Conservation (phyloP, 2,329 filamentous ascomycete species). For the Cytospora mali region DNA sequence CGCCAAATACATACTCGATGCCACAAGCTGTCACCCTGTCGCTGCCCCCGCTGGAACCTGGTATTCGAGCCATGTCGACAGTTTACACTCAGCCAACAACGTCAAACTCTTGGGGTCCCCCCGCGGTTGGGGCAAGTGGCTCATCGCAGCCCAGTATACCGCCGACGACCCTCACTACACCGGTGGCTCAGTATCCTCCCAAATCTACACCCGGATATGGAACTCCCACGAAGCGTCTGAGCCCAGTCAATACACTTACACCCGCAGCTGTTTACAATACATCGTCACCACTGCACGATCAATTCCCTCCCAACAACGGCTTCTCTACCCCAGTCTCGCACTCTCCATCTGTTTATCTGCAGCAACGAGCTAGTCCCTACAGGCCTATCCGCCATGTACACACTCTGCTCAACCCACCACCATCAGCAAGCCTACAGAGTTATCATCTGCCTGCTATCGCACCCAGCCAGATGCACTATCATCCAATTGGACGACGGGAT, state of each 20-base stretch:
- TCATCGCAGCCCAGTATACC: slow-evolving; percentile 35
- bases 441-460: slow-evolving; percentile 60
- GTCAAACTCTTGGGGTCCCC: slow-evolving; percentile 41
- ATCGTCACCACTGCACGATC: slow-evolving; percentile 71
- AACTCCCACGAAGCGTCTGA: slow-evolving; percentile 57
- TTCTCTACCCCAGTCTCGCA: slow-evolving; percentile 69
- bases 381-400: slow-evolving; percentile 87
- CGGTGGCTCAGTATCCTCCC: slow-evolving; percentile 32
- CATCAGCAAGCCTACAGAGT: slow-evolving; percentile 75
- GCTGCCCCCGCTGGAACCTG: slow-evolving; percentile 62
- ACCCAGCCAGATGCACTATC: slow-evolving; percentile 81
- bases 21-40: slow-evolving; percentile 47
- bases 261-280: slow-evolving; percentile 52
- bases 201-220: slow-evolving; percentile 42
- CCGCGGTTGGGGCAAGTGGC: slow-evolving; percentile 37
- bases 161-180: slow-evolving; percentile 38
- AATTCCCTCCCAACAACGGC: slow-evolving; percentile 55
- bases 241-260: slow-evolving; percentile 48
- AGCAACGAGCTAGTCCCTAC: slow-evolving; percentile 89
- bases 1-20: slow-evolving; percentile 40
- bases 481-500: slow-evolving; percentile 71
- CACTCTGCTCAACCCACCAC: slow-evolving; percentile 86
- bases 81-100: slow-evolving; percentile 65
- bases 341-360: slow-evolving; percentile 85
- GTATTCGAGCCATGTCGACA: slow-evolving; percentile 73